A percentile compares a stretch with the other conserved stretches of the same genome.
phyloP scores from a whole-genome alignment of 2,329 filamentous ascomycete species.

The Talaromyces sp. region DNA sequence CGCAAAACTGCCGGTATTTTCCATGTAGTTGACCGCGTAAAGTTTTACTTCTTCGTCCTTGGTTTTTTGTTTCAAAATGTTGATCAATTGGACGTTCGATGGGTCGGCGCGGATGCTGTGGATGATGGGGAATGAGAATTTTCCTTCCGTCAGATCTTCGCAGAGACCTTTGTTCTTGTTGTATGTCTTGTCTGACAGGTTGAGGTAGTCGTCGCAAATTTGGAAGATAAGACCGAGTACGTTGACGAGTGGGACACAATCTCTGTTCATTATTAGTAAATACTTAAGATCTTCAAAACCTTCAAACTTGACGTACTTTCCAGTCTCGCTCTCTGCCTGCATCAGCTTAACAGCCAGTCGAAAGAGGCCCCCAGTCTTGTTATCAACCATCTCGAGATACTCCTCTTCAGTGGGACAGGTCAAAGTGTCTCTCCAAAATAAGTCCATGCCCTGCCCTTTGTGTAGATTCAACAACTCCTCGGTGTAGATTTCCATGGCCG shows the following conservation, averaged over 20 bases:
- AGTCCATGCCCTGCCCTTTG: slow-evolving; percentile 48
- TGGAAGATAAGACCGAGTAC: slow-evolving; percentile 47
- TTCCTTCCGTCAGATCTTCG: slow-evolving; percentile 94
- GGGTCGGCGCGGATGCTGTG: slow-evolving; percentile 75
- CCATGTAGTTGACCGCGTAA: slow-evolving; percentile 90
- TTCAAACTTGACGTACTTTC: slow-evolving; percentile 21
- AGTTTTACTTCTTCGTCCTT: slow-evolving; percentile 81
- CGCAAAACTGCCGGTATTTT: slow-evolving; percentile 80
- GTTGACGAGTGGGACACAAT: slow-evolving; percentile 65
- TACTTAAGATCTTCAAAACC: not conserved
- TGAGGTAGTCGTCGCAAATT: slow-evolving; percentile 74
- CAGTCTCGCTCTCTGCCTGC: slow-evolving; percentile 40
- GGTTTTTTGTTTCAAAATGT: slow-evolving; percentile 88
- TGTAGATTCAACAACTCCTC: slow-evolving; percentile 48
- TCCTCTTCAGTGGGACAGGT: slow-evolving; percentile 47
- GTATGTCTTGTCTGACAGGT: slow-evolving; percentile 71
- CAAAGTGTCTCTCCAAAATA: slow-evolving; percentile 48
- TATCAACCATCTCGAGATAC: slow-evolving; percentile 50
- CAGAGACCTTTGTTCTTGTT: slow-evolving; percentile 87
- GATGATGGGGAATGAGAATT: slow-evolving; percentile 94
- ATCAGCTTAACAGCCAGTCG: slow-evolving; percentile 46
- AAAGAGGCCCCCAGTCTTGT: slow-evolving; percentile 50
- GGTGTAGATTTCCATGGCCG: slow-evolving; percentile 44
- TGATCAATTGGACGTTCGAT: slow-evolving; percentile 67
- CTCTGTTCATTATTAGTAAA: slow-evolving; percentile 21